Conservation (phyloP, 139 green algal species). For the Diplosphaera chodatii region DNA sequence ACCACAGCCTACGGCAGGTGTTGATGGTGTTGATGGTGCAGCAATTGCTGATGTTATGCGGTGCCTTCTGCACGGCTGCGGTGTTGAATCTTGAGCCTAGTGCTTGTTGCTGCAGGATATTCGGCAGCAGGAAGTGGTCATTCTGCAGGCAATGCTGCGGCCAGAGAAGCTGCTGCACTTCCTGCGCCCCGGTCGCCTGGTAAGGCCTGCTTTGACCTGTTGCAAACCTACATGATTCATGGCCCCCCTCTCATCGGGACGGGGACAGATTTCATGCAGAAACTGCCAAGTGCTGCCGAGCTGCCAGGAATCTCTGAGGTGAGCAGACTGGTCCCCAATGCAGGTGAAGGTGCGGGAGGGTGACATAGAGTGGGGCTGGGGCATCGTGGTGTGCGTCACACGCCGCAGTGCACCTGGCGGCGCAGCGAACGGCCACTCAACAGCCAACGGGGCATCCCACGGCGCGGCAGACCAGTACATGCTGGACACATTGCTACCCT, state of each 20-base stretch:
- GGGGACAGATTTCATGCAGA: too few relatives aligned
- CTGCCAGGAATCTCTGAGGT: too few relatives aligned
- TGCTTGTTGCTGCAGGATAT: slow-evolving; percentile 9
- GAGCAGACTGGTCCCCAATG: too few relatives aligned
- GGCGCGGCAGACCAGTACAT: slow-evolving; percentile 39
- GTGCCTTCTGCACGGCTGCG: too few relatives aligned
- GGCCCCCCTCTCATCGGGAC: too few relatives aligned
- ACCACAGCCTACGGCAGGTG: slow-evolving; percentile 16
- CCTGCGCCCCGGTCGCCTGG: slow-evolving; percentile 72
- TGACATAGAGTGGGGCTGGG: slow-evolving; percentile 75
- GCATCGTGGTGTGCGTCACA: slow-evolving; percentile 57
- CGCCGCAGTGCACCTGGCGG: neutral
- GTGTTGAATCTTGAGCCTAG: too few relatives aligned
- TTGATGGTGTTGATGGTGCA: slow-evolving; percentile 7
- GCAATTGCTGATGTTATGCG: slow-evolving; percentile 10
- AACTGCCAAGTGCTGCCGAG: too few relatives aligned
- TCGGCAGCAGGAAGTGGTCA: slow-evolving; percentile 13
- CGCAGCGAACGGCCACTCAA: neutral
- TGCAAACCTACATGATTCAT: too few relatives aligned
- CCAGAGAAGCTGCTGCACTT: slow-evolving; percentile 65
- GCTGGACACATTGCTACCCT: slow-evolving; percentile 58
- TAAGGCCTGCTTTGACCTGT: slow-evolving; percentile 33
- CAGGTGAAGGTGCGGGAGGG: slow-evolving; percentile 16
- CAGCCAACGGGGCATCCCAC: neutral
- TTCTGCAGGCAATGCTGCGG: slow-evolving; percentile 30